Conservation (phyloP, 2,329 filamentous ascomycete genomes). For the Chaetomiaceae sp. region DNA sequence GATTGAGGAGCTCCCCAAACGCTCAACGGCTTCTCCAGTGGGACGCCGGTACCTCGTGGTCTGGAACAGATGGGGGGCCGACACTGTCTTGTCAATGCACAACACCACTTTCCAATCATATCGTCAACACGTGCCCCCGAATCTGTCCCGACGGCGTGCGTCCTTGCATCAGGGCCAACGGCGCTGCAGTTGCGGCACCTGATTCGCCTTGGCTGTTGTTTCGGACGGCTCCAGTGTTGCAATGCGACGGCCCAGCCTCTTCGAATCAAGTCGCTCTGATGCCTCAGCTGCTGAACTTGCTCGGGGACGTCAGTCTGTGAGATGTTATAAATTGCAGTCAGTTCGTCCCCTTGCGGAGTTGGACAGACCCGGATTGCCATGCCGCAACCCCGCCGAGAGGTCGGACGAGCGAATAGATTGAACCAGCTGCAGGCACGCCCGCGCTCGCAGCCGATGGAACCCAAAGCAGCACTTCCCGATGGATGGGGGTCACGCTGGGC, state of each 20-base stretch:
- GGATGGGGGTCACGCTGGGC: slow-evolving; percentile 10
- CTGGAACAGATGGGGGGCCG: slow-evolving; percentile 6
- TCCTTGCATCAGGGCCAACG: slow-evolving; percentile 13
- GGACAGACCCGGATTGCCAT: background rate
- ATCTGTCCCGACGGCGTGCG: slow-evolving; percentile 7
- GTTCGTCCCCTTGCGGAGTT: background rate
- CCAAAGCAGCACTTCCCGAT: slow-evolving; percentile 10
- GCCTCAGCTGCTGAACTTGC: background rate
- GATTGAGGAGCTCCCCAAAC: slow-evolving; percentile 12
- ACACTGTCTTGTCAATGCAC: slow-evolving; percentile 19
- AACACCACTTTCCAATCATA: slow-evolving; percentile 17
- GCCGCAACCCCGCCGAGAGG: slow-evolving; percentile 5
- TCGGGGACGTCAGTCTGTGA: background rate
- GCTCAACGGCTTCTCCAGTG: slow-evolving; percentile 6
- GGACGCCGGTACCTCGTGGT: slow-evolving; percentile 3
- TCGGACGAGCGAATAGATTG: background rate
- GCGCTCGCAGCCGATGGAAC: slow-evolving; percentile 13
- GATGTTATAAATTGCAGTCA: background rate
- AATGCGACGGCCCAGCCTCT: too few relatives aligned
- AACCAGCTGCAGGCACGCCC: slow-evolving; percentile 13
- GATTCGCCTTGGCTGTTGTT: slow-evolving; percentile 17
- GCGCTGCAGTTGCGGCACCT: slow-evolving; percentile 12
- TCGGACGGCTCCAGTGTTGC: background rate
- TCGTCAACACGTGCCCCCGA: slow-evolving; percentile 10
- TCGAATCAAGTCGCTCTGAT: background rate